Evolutionary conservation across 805 yeast species (phyloP).

Genomic region (Zygoascus ofunaensis): DNA sequence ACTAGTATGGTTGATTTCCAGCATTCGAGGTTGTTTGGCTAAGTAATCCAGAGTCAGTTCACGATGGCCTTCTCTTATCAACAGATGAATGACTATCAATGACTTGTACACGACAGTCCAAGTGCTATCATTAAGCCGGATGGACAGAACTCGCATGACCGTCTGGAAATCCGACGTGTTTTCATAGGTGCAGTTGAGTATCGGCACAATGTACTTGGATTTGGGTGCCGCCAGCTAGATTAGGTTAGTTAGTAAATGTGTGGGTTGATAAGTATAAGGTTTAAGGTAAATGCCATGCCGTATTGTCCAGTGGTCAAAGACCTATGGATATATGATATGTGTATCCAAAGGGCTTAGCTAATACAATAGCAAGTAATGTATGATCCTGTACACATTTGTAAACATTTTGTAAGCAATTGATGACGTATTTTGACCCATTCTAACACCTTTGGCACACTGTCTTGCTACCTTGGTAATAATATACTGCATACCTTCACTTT

Average conservation of each 20-base stretch:
- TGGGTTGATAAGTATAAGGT: not conserved
- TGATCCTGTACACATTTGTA: no score
- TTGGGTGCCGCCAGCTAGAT: conserved; percentile 88
- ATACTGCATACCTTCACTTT: conserved; percentile 51
- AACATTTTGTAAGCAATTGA: no score
- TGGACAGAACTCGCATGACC: conserved; percentile 55
- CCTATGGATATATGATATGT: no score
- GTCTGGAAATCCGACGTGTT: conserved; percentile 53
- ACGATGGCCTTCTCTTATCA: conserved; percentile 86
- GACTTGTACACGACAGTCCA: conserved; percentile 91
- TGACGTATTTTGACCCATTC: no score
- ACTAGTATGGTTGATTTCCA: conserved; percentile 31
- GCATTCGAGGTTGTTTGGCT: conserved; percentile 41
- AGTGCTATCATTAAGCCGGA: conserved; percentile 64
- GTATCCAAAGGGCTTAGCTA: no score
- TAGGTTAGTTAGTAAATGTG: conserved; percentile 21
- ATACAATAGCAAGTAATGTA: no score
- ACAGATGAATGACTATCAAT: conserved; percentile 73
- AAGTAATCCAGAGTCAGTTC: conserved; percentile 62
- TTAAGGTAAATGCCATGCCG: no score
- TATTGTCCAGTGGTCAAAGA: no score
- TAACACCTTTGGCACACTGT: no score
- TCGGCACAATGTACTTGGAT: conserved; percentile 91
- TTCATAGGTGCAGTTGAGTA: conserved; percentile 57
- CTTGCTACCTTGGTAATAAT: no score